Base-by-base conservation (phyloP, 805 yeast species). In the Starmerella cellae region DNA sequence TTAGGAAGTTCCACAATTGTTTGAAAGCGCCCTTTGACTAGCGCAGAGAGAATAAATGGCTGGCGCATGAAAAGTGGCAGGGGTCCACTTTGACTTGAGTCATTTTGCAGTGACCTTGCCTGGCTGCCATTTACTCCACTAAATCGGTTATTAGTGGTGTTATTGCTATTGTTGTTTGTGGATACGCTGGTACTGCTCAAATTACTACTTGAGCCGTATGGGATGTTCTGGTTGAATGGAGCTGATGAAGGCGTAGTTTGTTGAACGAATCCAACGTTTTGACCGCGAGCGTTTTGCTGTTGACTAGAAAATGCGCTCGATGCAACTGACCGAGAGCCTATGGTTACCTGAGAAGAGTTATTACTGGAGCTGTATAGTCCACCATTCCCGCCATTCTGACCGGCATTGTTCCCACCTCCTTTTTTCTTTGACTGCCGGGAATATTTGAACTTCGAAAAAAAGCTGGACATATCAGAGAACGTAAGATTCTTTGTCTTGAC, bases 1-100 rank as follows among this genome's bases (percentile, higher is more conserved):
- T 83, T 84, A 17, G 99, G 98, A 19, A 84, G 67, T 57, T 83
- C 94, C 1, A 91, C 96, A 50, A 91, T 91, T 1, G 98, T 87
- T 56, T 82, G 85, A 66, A 85, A 91, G 0, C 95, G 82, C 16
- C 99, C 99, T 58, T 88, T 91, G 17, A 93, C 98, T 28, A 91
- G 66, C 0, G 97, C 94, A 0, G 96, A 83, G 48, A 87, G 78
- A 4, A 87, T 91, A 60, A 82, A 91, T 13, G 96, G 97, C 53
- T 87, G 95, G 56, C 91, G 78, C 51, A 91, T 59, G 56, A 87
- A 91, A 42, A 91, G 64, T 4, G 85, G 84, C 45, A 35, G n/a
- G n/a, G 38, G 43, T 14, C 42, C 49, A 20, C 28, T 3, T 21
- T 22, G 6, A 6, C 36, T 21, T 17, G 18, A 8, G 37, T 5